These are phyloP conservation scores for Allomyces macrogynus DNA, from an alignment of 192 early-diverging fungal species.

Conservation along the genomic window DNA sequence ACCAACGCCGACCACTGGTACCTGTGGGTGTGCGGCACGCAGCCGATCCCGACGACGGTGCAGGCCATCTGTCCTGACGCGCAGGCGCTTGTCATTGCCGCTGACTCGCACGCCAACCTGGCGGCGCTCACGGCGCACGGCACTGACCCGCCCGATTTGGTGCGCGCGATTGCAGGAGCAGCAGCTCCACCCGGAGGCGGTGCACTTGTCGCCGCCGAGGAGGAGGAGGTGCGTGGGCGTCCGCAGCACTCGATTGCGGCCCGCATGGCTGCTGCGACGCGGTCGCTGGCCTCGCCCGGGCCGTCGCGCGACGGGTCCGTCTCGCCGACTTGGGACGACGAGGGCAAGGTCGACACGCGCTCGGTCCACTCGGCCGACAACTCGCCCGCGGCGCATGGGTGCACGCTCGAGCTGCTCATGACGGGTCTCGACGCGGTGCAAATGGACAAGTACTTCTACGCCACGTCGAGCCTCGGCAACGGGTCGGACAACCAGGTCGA, in stretches of 20 bases:
- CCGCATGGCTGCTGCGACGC: too few species aligned
- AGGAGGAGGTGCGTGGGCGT: too few species aligned
- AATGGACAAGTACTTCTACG: slow-evolving; percentile 54
- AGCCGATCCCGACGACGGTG: background rate
- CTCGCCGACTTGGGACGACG: too few species aligned
- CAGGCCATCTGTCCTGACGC: background rate
- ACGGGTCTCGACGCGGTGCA: slow-evolving; percentile 60
- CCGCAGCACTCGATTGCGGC: background rate
- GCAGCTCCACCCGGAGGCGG: slow-evolving; percentile 1
- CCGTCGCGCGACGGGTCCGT: background rate
- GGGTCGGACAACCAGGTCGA: slow-evolving; percentile 21
- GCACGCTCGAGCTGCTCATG: slow-evolving; percentile 91
- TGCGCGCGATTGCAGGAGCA: slow-evolving; percentile 3
- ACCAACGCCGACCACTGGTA: slow-evolving; percentile 94
- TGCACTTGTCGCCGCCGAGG: too few species aligned
- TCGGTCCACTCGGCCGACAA: background rate
- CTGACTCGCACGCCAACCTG: background rate
- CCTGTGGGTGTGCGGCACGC: slow-evolving; percentile 48
- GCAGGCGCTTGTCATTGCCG: slow-evolving; percentile 11
- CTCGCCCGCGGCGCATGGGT: background rate
- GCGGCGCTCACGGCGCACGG: background rate
- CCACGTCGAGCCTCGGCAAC: slow-evolving; percentile 15
- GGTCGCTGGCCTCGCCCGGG: slow-evolving; percentile 4
- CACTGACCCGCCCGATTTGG: slow-evolving; percentile 6
- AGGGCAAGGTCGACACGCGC: too few species aligned